Evolutionary conservation across 345 rosid species (phyloP), one percentile per base, ranked within the genome.

Genomic region (Raphanus sativus): DNA sequence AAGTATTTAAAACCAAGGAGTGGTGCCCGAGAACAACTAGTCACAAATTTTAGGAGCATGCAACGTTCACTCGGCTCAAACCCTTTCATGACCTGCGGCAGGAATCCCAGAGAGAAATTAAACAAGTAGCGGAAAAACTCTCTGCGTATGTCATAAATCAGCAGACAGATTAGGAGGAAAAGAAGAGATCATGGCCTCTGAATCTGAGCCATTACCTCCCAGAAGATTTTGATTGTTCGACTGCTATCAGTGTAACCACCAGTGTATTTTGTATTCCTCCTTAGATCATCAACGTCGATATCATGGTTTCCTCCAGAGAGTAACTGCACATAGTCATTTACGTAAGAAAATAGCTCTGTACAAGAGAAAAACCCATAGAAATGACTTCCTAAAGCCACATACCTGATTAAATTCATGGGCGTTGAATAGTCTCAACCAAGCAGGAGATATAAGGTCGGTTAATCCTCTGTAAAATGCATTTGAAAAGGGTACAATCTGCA

Each of bases 341-440:
- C 26, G 77, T 80, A 40, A 75, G 59, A 71, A 28, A 65, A 48
- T 70, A 33, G 42, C 38, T 59, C 34, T 33, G 38, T 58, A 70
- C 30, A 56, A 42, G 36, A 42, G 11, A 32, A 70, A 65, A 42
- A 15, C 1, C 26, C 26, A 28, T 10, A 48, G 26, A 65, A 32
- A 70, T 36, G 8, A 71, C 42, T 34, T 34, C 60, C 16, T 21
- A 30, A 54, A 67, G 56, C 29, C 55, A 65, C 66, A 55, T 85
- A 92, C 98, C 98, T 94, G 98, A 84, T 92, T 94, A 80, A 94
- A 90, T 86, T 94, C 98, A 71, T 85, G 89, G 60, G 97, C 94
- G 77, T 94, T 94, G 78, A 94, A 94, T 32, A 94, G 86, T 82
- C 90, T 94, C 86, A 94, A 74, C 98, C 98, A 94, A 68, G 91